Conservation (phyloP, 257 asterid genomes). For the Salvia hispanica region DNA sequence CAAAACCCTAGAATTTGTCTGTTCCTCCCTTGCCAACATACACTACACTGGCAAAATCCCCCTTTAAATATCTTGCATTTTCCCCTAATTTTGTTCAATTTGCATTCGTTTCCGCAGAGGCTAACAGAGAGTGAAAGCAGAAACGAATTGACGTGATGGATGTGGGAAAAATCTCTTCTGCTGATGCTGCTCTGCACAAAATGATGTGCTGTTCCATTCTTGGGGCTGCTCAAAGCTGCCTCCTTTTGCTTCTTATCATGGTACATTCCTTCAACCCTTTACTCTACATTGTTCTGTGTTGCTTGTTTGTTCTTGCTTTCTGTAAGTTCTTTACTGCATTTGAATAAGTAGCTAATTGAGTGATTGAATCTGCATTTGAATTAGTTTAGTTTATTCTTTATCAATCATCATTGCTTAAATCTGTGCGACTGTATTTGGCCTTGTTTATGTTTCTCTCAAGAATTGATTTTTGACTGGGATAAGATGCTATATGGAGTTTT, state of each 20-base stretch:
- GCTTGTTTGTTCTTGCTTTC: not conserved
- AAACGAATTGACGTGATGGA: conserved; percentile 31
- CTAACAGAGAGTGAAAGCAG: not conserved
- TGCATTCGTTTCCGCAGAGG: not conserved
- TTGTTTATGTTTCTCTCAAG: not conserved
- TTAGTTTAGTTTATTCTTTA: not conserved
- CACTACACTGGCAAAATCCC: conserved; percentile 1
- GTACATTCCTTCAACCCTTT: conserved; percentile 39
- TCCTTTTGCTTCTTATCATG: conserved; percentile 43
- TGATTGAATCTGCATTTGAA: not conserved
- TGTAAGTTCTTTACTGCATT: not conserved
- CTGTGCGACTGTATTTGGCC: not conserved
- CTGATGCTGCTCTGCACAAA: conserved; percentile 29
- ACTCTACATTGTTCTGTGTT: not conserved
- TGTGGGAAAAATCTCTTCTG: conserved; percentile 34
- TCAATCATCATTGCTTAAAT: not conserved
- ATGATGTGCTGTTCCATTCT: conserved; percentile 36
- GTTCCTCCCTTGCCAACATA: conserved; percentile 33
- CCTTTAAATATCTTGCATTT: not conserved
- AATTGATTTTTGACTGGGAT: not conserved
- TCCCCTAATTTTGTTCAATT: not conserved
- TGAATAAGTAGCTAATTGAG: not conserved
- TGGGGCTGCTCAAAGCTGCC: conserved; percentile 36
- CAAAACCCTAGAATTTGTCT: conserved; percentile 36
- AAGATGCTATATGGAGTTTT: not conserved